Evolutionary conservation across 805 yeast genomes (phyloP).

Genomic region (Nakazawaea holstii): DNA sequence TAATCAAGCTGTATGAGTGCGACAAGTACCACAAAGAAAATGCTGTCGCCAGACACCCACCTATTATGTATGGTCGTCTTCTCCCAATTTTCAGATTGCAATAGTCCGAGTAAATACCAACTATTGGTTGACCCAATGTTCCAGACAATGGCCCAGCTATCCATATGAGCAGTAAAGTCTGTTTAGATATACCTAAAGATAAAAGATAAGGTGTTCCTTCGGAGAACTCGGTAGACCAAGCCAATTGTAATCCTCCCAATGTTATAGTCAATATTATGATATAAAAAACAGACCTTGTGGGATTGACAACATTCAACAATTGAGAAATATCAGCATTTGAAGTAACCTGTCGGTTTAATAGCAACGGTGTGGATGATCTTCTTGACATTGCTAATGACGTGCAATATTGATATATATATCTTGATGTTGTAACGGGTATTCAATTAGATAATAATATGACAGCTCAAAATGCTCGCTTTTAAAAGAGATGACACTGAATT

Average conservation of each 20-base stretch:
- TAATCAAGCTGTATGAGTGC: conserved; percentile 38
- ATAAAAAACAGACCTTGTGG: conserved; percentile 37
- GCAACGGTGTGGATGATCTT: conserved; percentile 7
- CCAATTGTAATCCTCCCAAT: conserved; percentile 55
- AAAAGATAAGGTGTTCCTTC: conserved; percentile 57
- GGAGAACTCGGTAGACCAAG: conserved; percentile 63
- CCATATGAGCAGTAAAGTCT: conserved; percentile 54
- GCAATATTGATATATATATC: neutral
- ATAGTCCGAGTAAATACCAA: conserved; percentile 54
- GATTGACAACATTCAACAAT: conserved; percentile 26
- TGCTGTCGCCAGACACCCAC: conserved; percentile 46
- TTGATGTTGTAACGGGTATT: neutral
- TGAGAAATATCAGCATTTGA: conserved; percentile 4
- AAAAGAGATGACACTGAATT: no score
- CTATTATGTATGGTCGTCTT: conserved; percentile 50
- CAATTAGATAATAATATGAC: no score
- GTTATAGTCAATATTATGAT: conserved; percentile 40
- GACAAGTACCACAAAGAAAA: conserved; percentile 39
- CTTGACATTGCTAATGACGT: neutral
- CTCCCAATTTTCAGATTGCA: conserved; percentile 41
- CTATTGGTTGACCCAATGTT: conserved; percentile 57
- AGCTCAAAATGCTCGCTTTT: no score
- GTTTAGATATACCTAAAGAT: conserved; percentile 58
- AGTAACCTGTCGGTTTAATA: neutral
- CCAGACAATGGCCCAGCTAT: conserved; percentile 65